Evolutionary conservation across 2,329 filamentous ascomycete species (phyloP).

Genomic region (Leptodontidium sp.): DNA sequence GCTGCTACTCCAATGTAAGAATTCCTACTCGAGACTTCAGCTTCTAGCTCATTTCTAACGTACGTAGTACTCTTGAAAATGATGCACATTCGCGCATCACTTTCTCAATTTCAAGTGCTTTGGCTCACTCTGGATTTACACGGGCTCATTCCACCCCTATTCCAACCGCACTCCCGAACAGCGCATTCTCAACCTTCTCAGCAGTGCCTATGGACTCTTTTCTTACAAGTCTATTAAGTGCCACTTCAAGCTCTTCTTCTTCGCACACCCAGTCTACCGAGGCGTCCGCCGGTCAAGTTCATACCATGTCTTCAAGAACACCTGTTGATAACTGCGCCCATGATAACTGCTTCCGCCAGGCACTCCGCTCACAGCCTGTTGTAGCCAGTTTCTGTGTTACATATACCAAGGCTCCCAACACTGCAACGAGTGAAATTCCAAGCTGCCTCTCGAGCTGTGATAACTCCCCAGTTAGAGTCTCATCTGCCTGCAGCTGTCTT

Average conservation of each 20-base stretch:
- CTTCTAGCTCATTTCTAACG: not conserved
- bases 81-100: not conserved
- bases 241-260: not conserved
- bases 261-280: not conserved
- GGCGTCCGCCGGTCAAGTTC: not conserved
- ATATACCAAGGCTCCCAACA: not conserved
- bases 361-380: not conserved
- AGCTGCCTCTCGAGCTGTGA: not conserved
- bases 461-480: constrained; percentile 1
- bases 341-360: constrained; percentile 13
- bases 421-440: not conserved
- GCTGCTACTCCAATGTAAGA: constrained; percentile 15
- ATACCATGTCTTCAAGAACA: not conserved
- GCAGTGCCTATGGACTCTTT: not conserved
- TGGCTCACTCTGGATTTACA: not conserved
- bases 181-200: not conserved
- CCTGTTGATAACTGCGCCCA: not conserved
- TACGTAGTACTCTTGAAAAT: not conserved
- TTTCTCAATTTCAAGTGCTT: not conserved
- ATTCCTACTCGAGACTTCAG: no score
- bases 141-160: not conserved
- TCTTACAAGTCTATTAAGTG: not conserved
- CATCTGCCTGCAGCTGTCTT: constrained; percentile 16
- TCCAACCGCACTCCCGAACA: not conserved
- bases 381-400: not conserved